Evolutionary conservation across 2,329 filamentous ascomycete species (phyloP).

Genomic region (Penicillium sp.): DNA sequence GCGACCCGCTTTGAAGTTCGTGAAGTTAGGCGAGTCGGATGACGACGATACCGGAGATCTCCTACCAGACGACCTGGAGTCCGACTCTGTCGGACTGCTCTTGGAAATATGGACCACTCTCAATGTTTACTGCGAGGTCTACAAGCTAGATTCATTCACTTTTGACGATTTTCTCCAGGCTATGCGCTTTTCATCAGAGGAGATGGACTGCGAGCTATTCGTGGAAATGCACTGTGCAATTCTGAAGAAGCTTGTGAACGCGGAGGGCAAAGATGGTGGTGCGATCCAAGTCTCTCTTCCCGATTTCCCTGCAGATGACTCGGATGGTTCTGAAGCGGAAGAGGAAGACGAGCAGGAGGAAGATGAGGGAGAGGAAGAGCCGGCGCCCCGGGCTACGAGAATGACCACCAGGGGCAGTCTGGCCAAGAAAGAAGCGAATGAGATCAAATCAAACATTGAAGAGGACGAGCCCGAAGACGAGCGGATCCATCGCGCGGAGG

Average conservation of each 20-base stretch:
- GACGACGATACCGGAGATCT: constrained; percentile 48
- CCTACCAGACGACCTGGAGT: constrained; percentile 58
- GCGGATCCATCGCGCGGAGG: constrained; percentile 58
- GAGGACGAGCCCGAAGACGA: constrained; percentile 47
- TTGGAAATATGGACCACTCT: constrained; percentile 95
- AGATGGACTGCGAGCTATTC: constrained; percentile 77
- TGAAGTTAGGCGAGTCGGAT: constrained; percentile 64
- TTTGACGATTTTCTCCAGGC: constrained; percentile 95
- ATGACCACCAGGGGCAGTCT: constrained; percentile 83
- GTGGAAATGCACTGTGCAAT: constrained; percentile 90
- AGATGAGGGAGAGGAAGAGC: constrained; percentile 47
- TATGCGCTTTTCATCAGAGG: constrained; percentile 71
- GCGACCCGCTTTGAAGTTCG: constrained; percentile 74
- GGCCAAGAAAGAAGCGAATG: constrained; percentile 74
- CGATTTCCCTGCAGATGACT: constrained; percentile 68
- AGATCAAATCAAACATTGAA: constrained; percentile 58
- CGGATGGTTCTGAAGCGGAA: constrained; percentile 63
- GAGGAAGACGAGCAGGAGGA: constrained; percentile 54
- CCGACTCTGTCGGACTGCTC: constrained; percentile 80
- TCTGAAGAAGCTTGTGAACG: constrained; percentile 79
- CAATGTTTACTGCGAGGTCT: constrained; percentile 96
- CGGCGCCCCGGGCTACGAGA: constrained; percentile 66
- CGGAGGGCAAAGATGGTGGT: constrained; percentile 66
- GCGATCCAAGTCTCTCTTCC: constrained; percentile 74
- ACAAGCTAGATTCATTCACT: constrained; percentile 92